phyloP scores from a whole-genome alignment of 163 green algal genomes.

The Dunaliella salina region DNA sequence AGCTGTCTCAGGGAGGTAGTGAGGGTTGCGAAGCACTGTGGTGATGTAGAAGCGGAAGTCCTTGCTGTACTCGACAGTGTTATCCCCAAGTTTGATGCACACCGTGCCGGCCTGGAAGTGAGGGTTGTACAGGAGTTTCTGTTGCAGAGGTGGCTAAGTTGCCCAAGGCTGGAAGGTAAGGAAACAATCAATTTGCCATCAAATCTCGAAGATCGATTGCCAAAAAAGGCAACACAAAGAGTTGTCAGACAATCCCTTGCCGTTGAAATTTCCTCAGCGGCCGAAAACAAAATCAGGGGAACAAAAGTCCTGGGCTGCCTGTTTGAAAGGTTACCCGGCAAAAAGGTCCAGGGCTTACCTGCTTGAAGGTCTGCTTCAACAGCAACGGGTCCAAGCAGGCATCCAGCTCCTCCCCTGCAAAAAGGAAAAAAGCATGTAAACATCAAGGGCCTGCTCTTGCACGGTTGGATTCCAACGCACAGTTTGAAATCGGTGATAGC shows the following conservation, averaged over 20 bases:
- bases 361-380: conserved; percentile 54
- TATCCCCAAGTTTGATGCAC: conserved; percentile 35
- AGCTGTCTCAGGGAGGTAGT: conserved; percentile 66
- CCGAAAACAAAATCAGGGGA: no score
- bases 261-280: no score
- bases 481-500: neutral
- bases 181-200: no score
- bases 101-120: conserved; percentile 10
- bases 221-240: no score
- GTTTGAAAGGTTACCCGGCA: no score
- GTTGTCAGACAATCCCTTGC: no score
- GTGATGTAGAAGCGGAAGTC: conserved; percentile 70
- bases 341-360: conserved; percentile 26
- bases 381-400: conserved; percentile 62
- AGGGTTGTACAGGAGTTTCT: no score
- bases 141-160: no score
- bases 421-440: neutral
- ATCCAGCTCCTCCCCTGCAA: conserved; percentile 54
- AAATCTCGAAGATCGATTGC: no score
- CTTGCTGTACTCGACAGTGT: conserved; percentile 50
- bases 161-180: no score
- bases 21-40: conserved; percentile 65
- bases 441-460: neutral
- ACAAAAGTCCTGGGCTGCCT: no score
- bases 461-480: neutral